A percentile compares a stretch with the other conserved stretches of the same genome.
These are phyloP conservation scores for Ceratocystis cubensis DNA, from an alignment of 2,329 filamentous ascomycete genomes.

Conservation along the genomic window DNA sequence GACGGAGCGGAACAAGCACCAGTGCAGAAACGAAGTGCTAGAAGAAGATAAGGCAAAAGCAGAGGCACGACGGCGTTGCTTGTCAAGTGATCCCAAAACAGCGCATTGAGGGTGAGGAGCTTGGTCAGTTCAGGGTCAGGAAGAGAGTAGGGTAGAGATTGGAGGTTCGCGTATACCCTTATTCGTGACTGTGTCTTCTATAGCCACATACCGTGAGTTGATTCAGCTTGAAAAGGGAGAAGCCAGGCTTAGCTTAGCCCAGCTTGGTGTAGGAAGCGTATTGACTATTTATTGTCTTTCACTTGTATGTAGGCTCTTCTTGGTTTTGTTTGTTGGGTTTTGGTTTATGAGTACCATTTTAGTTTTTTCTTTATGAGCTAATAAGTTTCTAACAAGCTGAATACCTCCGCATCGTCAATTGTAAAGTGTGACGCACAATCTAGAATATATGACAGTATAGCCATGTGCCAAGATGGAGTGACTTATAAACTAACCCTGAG, in stretches of 20 bases:
- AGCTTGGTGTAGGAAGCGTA: not conserved
- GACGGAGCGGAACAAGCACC: not conserved
- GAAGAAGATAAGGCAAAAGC: slow-evolving; percentile 7
- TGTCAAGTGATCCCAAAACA: not conserved
- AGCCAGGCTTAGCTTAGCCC: not conserved
- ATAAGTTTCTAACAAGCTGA: not conserved
- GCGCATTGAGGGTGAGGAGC: not conserved
- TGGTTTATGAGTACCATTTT: slow-evolving; percentile 4
- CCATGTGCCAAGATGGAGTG: too few relatives aligned
- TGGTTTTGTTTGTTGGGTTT: slow-evolving; percentile 9
- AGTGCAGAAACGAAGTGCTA: not conserved
- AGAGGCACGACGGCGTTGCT: not conserved
- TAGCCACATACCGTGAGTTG: not conserved
- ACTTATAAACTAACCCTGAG: too few relatives aligned
- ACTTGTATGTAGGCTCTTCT: not conserved
- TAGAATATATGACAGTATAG: too few relatives aligned
- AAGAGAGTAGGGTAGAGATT: not conserved
- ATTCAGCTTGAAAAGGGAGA: not conserved
- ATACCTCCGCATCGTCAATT: not conserved
- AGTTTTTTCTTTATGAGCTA: slow-evolving; percentile 2
- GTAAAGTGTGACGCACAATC: not conserved
- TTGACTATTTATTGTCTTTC: not conserved
- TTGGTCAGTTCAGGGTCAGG: not conserved
- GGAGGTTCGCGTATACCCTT: slow-evolving; percentile 1
- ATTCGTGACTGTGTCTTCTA: slow-evolving; percentile 5